Percentiles rank a stretch among this genome's conserved stretches.
phyloP scores from a whole-genome alignment of 2,329 filamentous ascomycete genomes.

The Cercospora canescens region DNA sequence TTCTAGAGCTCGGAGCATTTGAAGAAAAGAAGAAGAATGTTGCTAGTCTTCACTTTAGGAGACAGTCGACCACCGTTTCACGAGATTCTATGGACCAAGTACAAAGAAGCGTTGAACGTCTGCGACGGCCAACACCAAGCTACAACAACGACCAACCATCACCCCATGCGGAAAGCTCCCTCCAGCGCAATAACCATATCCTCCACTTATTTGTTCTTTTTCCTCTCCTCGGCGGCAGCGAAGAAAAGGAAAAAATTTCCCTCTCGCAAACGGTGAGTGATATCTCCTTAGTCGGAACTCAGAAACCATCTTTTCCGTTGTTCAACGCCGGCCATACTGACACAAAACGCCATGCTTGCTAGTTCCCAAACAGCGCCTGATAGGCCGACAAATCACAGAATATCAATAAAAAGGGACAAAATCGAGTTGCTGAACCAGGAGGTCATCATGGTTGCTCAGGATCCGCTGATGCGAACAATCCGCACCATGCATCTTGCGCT shows the following conservation, averaged over 20 bases:
- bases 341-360: slow-evolving; percentile 24
- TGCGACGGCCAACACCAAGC: background rate
- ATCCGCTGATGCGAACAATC: background rate
- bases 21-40: too few species aligned
- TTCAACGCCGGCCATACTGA: slow-evolving; percentile 4
- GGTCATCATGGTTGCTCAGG: background rate
- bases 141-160: background rate
- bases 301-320: background rate
- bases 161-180: background rate
- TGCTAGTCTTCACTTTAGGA: too few species aligned
- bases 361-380: slow-evolving; percentile 16
- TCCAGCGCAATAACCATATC: background rate
- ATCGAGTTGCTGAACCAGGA: background rate
- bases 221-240: background rate
- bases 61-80: background rate
- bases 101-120: background rate
- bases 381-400: slow-evolving; percentile 9
- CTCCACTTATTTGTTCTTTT: background rate
- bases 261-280: background rate
- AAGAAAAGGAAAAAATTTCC: background rate
- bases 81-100: background rate
- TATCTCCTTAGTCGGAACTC: background rate
- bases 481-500: background rate
- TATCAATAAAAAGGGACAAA: slow-evolving; percentile 9
- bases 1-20: too few species aligned